Evolutionary conservation across 2,329 filamentous ascomycete species (phyloP).

Genomic region (Magnaporthales sp.): DNA sequence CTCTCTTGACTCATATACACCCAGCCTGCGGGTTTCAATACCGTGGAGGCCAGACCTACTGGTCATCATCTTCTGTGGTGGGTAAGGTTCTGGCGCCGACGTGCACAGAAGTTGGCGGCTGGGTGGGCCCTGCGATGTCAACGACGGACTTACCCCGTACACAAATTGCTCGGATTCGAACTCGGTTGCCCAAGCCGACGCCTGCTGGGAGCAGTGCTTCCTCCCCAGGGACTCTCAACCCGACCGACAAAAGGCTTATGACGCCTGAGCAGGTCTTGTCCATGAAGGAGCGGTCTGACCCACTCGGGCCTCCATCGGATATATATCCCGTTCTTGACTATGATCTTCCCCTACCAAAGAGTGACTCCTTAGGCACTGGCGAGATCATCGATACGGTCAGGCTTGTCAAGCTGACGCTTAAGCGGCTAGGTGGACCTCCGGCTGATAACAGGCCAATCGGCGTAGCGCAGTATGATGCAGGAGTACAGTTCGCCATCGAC

Average conservation of each 20-base stretch:
- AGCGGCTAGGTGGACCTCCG: constrained; percentile 17
- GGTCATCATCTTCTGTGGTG: constrained; percentile 63
- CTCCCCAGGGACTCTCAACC: neutral
- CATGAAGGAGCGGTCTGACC: constrained; percentile 60
- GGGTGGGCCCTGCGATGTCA: constrained; percentile 64
- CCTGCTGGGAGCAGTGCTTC: neutral
- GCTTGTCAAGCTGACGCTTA: constrained; percentile 58
- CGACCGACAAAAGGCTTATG: constrained; percentile 19
- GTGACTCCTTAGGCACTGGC: constrained; percentile 24
- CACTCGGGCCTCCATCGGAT: constrained; percentile 55
- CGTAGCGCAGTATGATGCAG: constrained; percentile 46
- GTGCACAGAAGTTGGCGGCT: constrained; percentile 61
- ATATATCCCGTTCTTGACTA: constrained; percentile 62
- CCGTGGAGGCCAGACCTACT: constrained; percentile 65
- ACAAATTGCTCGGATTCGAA: constrained; percentile 62
- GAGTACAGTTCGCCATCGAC: constrained; percentile 55
- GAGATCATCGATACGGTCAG: constrained; percentile 57
- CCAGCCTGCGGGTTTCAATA: constrained; percentile 70
- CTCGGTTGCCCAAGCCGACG: constrained; percentile 38
- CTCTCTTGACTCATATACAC: constrained; percentile 58
- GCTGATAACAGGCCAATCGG: constrained; percentile 16
- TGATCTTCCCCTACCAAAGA: constrained; percentile 47
- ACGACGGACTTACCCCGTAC: constrained; percentile 58
- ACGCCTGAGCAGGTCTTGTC: constrained; percentile 50
- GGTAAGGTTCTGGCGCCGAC: constrained; percentile 69